Conservation (phyloP, 2,329 filamentous ascomycete species). For the Colletotrichum caudatum region DNA sequence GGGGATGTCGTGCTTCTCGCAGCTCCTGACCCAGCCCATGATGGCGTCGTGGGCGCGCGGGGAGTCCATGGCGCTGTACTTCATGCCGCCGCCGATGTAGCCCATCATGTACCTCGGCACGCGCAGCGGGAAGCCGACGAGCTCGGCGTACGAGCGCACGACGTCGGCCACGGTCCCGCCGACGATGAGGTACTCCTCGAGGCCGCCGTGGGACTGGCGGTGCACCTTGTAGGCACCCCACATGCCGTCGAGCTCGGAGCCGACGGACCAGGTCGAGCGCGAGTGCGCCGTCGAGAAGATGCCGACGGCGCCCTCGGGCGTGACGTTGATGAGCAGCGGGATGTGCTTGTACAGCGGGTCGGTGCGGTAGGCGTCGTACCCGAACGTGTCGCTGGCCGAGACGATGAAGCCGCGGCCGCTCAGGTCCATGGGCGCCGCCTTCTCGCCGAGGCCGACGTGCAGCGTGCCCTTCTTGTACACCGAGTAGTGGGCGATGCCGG, state of each 20-base stretch:
- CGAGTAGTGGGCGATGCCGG: slow-evolving; percentile 74
- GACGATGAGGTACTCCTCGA: slow-evolving; percentile 78
- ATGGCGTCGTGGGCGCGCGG: slow-evolving; percentile 69
- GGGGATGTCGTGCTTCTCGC: slow-evolving; percentile 74
- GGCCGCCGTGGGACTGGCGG: slow-evolving; percentile 76
- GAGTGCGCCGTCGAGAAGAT: slow-evolving; percentile 76
- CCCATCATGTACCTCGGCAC: slow-evolving; percentile 80
- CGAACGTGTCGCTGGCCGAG: slow-evolving; percentile 78
- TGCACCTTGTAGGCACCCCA: slow-evolving; percentile 83
- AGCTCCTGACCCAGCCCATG: slow-evolving; percentile 70
- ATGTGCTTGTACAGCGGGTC: slow-evolving; percentile 84
- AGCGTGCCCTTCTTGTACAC: slow-evolving; percentile 71
- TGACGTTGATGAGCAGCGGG: slow-evolving; percentile 77
- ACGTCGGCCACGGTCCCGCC: slow-evolving; percentile 75
- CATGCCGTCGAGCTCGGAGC: slow-evolving; percentile 79
- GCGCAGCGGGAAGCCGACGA: slow-evolving; percentile 75
- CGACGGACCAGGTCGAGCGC: slow-evolving; percentile 73
- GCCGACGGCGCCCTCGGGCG: slow-evolving; percentile 72
- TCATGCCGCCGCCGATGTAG: slow-evolving; percentile 75
- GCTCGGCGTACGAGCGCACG: slow-evolving; percentile 72
- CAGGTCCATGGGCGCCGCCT: slow-evolving; percentile 79
- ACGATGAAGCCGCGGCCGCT: slow-evolving; percentile 74
- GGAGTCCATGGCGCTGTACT: slow-evolving; percentile 63
- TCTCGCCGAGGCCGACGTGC: slow-evolving; percentile 79
- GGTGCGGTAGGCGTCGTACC: slow-evolving; percentile 77